Conservation (phyloP, 257 asterid genomes). For the Marsdenia floribunda region DNA sequence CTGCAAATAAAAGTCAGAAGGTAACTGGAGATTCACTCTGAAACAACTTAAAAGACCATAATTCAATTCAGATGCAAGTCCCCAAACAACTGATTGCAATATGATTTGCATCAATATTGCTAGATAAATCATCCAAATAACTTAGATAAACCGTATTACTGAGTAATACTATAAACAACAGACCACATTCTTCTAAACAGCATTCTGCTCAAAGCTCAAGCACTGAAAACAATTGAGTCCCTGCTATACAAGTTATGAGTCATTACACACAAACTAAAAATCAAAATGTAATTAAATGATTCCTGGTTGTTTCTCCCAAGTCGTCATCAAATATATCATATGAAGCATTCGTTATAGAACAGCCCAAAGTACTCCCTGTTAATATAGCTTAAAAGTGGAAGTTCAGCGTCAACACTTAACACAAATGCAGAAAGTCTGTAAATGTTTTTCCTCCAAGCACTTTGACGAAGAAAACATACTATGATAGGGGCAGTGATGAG, state of each 20-base stretch:
- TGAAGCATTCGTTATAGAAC: not conserved
- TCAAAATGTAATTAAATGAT: not conserved
- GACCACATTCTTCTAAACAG: not conserved
- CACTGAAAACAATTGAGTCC: not conserved
- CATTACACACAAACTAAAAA: not conserved
- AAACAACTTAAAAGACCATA: not conserved
- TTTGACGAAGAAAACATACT: not conserved
- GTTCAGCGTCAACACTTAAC: not conserved
- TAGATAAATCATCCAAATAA: not conserved
- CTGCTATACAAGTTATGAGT: not conserved
- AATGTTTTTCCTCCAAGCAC: not conserved
- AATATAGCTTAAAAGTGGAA: not conserved
- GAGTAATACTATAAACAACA: not conserved
- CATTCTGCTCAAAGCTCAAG: not conserved
- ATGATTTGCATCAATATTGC: too few relatives aligned
- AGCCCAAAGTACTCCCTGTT: not conserved
- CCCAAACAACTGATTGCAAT: not conserved
- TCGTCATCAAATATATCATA: not conserved
- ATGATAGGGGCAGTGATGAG: not conserved
- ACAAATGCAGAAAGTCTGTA: not conserved
- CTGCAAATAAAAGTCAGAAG: conserved; percentile 29
- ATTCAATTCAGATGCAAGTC: not conserved
- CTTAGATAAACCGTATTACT: not conserved
- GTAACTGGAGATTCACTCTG: not conserved
- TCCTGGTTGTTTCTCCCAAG: not conserved